phyloP scores from a whole-genome alignment of 164 flowering plant species.

The Vitis rotundifolia region DNA sequence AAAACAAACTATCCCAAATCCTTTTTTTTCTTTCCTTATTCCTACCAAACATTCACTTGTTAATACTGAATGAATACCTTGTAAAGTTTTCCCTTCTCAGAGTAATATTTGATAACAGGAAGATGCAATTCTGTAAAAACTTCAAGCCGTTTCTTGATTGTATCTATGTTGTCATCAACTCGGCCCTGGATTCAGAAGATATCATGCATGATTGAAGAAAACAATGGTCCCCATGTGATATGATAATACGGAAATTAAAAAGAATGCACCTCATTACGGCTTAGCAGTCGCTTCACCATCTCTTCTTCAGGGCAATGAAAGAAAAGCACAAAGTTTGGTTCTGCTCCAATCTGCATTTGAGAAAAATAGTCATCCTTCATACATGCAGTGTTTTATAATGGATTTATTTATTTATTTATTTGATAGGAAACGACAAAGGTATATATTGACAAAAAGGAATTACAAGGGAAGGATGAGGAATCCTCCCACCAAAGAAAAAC shows the following conservation, averaged over 20 bases:
- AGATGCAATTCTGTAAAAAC: constrained; percentile 59
- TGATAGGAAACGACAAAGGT: no score
- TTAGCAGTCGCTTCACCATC: constrained; percentile 90
- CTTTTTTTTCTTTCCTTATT: background rate
- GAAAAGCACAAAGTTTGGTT: constrained; percentile 83
- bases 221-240: background rate
- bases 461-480: no score
- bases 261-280: constrained; percentile 75
- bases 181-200: constrained; percentile 61
- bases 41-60: background rate
- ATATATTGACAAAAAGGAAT: no score
- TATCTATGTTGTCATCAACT: constrained; percentile 84
- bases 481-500: no score
- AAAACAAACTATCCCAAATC: background rate
- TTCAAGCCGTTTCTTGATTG: constrained; percentile 82
- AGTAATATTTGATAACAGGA: constrained; percentile 81
- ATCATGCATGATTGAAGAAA: background rate
- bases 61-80: constrained; percentile 47
- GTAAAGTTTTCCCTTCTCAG: constrained; percentile 65
- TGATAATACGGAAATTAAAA: background rate
- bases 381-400: background rate
- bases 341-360: constrained; percentile 61
- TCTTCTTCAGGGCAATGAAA: constrained; percentile 92
- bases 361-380: constrained; percentile 1
- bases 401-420: no score